phyloP scores from a whole-genome alignment of 2,329 filamentous ascomycete genomes.

The Raffaelea ambrosiae region DNA sequence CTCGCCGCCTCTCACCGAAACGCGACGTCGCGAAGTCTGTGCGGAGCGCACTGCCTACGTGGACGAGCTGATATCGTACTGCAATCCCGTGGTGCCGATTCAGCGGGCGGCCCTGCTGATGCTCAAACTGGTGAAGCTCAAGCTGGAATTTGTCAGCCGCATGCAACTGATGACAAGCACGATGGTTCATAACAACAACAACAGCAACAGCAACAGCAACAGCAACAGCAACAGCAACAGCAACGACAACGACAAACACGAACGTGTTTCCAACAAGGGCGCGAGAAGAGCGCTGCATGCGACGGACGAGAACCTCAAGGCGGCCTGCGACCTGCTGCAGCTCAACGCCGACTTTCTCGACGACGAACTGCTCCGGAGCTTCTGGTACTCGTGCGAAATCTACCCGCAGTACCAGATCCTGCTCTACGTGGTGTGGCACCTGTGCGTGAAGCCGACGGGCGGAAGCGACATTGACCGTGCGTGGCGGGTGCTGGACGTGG shows the following conservation, averaged over 20 bases:
- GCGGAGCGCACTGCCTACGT: constrained; percentile 28
- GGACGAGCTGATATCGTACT: constrained; percentile 37
- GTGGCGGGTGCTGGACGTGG: constrained; percentile 21
- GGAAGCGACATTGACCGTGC: constrained; percentile 20
- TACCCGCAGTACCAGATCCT: constrained; percentile 34
- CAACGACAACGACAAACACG: neutral
- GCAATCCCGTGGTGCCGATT: constrained; percentile 39
- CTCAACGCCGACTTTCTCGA: constrained; percentile 18
- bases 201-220: neutral
- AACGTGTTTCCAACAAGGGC: neutral
- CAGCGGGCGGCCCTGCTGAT: constrained; percentile 18
- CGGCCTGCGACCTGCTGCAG: constrained; percentile 26
- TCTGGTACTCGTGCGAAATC: constrained; percentile 27
- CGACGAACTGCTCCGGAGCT: constrained; percentile 28
- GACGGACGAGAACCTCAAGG: constrained; percentile 16
- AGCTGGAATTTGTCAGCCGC: constrained; percentile 20
- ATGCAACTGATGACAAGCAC: constrained; percentile 13
- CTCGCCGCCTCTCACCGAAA: constrained; percentile 6
- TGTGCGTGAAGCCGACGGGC: constrained; percentile 28
- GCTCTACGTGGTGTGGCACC: constrained; percentile 33
- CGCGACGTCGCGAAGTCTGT: constrained; percentile 7
- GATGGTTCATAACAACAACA: neutral
- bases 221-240: neutral
- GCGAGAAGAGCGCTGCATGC: constrained; percentile 1
- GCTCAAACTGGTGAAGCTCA: constrained; percentile 15